phyloP scores from a whole-genome alignment of 1,284 basidiomycete genomes.

The Singerocomus inundabilis region DNA sequence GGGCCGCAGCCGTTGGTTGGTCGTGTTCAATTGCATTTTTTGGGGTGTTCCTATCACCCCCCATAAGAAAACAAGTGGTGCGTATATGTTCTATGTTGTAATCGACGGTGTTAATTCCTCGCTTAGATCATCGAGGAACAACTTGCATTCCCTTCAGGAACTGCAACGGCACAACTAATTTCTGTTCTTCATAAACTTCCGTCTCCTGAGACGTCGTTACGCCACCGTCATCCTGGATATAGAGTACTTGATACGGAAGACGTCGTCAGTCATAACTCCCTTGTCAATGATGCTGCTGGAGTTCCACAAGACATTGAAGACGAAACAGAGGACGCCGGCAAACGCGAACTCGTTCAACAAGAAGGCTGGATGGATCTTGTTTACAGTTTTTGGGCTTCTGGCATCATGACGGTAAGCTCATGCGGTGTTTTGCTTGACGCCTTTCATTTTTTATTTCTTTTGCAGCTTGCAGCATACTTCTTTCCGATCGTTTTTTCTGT shows the following conservation, averaged over 20 bases:
- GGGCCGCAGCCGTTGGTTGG: slow-evolving; percentile 76
- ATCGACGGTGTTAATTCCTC: background rate
- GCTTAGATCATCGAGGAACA: slow-evolving; percentile 88
- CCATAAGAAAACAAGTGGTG: slow-evolving; percentile 90
- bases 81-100: slow-evolving; percentile 26
- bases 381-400: slow-evolving; percentile 75
- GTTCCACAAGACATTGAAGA: slow-evolving; percentile 1
- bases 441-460: slow-evolving; percentile 4
- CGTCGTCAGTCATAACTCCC: slow-evolving; percentile 1
- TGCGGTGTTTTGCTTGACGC: background rate
- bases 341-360: slow-evolving; percentile 48
- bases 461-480: slow-evolving; percentile 75
- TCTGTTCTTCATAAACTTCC: slow-evolving; percentile 84
- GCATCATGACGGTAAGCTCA: slow-evolving; percentile 65
- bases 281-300: background rate
- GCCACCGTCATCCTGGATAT: slow-evolving; percentile 53
- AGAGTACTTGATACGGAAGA: slow-evolving; percentile 42
- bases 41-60: slow-evolving; percentile 93
- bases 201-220: slow-evolving; percentile 54
- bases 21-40: slow-evolving; percentile 89
- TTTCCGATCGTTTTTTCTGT: slow-evolving; percentile 90
- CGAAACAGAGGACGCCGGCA: slow-evolving; percentile 29
- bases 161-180: slow-evolving; percentile 95
- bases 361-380: slow-evolving; percentile 72
- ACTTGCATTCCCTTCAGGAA: slow-evolving; percentile 91